A percentile compares a stretch with the other conserved stretches of the same genome.
phyloP scores from a whole-genome alignment of 176 grass and related monocot species.

The Oryza glaberrima region DNA sequence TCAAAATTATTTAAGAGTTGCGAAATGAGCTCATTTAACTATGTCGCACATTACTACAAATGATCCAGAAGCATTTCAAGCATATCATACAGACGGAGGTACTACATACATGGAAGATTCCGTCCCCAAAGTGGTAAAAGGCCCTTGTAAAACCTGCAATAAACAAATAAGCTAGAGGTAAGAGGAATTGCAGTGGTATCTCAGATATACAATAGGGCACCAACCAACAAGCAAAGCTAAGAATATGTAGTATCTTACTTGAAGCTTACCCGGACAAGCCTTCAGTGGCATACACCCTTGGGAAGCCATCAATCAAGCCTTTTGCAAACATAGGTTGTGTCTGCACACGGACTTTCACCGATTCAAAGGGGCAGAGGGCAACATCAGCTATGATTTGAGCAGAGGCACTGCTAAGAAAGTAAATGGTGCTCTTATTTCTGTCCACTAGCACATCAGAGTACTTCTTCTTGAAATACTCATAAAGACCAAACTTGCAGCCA shows the following conservation, averaged over 20 bases:
- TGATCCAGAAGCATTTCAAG: constrained; percentile 22
- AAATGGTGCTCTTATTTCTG: constrained; percentile 69
- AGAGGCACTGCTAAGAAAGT: constrained; percentile 89
- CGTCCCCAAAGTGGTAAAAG: constrained; percentile 92
- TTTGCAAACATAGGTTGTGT: constrained; percentile 83
- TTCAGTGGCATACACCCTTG: constrained; percentile 85
- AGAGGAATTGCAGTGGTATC: constrained; percentile 3
- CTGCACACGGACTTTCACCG: constrained; percentile 94
- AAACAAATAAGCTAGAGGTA: constrained; percentile 23
- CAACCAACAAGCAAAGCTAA: constrained; percentile 4
- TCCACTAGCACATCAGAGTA: constrained; percentile 72
- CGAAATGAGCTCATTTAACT: constrained; percentile 6
- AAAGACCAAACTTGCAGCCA: constrained; percentile 88
- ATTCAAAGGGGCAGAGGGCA: constrained; percentile 85
- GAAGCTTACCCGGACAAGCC: constrained; percentile 81
- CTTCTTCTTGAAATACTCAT: constrained; percentile 94
- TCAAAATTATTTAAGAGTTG: background rate
- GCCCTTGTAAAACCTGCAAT: constrained; percentile 89
- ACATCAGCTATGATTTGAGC: constrained; percentile 96
- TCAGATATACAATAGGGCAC: constrained; percentile 1
- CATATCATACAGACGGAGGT: background rate
- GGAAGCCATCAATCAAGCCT: constrained; percentile 90
- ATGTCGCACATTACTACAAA: background rate
- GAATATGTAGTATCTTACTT: background rate
- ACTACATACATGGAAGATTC: constrained; percentile 94